Evolutionary conservation across 805 yeast species (phyloP).

Genomic region (Wickerhamomyces canadensis): DNA sequence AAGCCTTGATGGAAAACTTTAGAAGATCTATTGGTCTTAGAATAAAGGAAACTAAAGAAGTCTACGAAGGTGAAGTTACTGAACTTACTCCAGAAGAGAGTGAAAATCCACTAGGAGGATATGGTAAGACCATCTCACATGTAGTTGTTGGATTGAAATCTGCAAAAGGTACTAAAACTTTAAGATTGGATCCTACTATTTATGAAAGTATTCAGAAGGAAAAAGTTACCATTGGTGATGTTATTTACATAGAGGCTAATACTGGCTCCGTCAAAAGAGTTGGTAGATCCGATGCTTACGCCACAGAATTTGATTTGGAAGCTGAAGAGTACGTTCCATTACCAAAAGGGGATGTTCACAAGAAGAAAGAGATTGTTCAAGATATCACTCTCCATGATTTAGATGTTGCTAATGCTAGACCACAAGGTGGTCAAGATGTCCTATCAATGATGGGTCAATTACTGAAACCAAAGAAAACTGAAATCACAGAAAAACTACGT

Average conservation of each 20-base stretch:
- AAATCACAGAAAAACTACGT: slow-evolving; percentile 92
- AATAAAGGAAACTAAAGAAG: slow-evolving; percentile 95
- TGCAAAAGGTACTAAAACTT: slow-evolving; percentile 84
- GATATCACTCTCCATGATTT: slow-evolving; percentile 95
- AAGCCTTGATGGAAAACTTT: slow-evolving; percentile 92
- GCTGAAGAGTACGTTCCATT: slow-evolving; percentile 98
- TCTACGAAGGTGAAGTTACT: slow-evolving; percentile 96
- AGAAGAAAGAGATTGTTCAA: slow-evolving; percentile 95
- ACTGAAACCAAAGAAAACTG: slow-evolving; percentile 93
- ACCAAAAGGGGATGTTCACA: slow-evolving; percentile 98
- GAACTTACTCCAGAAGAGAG: slow-evolving; percentile 94
- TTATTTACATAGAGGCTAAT: slow-evolving; percentile 93
- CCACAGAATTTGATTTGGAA: slow-evolving; percentile 96
- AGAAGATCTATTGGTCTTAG: slow-evolving; percentile 94
- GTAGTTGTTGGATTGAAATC: slow-evolving; percentile 92
- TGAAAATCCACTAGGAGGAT: slow-evolving; percentile 95
- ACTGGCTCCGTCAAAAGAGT: slow-evolving; percentile 97
- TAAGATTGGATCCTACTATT: slow-evolving; percentile 85
- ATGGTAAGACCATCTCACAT: slow-evolving; percentile 93
- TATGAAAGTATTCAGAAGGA: slow-evolving; percentile 95
- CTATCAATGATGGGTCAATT: slow-evolving; percentile 96
- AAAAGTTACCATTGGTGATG: slow-evolving; percentile 92
- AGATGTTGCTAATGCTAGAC: slow-evolving; percentile 94
- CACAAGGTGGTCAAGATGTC: slow-evolving; percentile 95
- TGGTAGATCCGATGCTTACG: slow-evolving; percentile 97